These are phyloP conservation scores for Arxiozyma slooffiae DNA, from an alignment of 1,139 yeast genomes.

Conservation along the genomic window DNA sequence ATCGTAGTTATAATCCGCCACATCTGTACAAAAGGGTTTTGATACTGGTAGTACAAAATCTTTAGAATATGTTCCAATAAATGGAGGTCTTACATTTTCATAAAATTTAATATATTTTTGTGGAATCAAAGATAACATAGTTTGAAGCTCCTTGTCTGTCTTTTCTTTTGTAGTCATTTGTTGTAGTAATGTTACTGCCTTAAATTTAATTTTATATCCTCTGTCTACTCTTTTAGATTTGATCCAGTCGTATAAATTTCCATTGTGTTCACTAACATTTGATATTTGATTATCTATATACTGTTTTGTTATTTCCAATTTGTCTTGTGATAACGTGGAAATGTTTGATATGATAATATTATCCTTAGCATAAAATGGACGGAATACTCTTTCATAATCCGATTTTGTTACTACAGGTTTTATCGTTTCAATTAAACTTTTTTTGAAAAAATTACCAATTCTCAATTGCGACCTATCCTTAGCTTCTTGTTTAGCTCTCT, in stretches of 20 bases:
- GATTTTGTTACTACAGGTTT: constrained; percentile 14
- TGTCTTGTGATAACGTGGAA: constrained; percentile 5
- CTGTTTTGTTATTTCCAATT: constrained; percentile 11
- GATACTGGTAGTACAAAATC: constrained; percentile 20
- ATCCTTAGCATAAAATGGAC: constrained; percentile 29
- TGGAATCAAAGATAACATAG: constrained; percentile 37
- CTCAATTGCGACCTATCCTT: constrained; percentile 40
- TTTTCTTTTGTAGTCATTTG: constrained; percentile 29
- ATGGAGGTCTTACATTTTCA: constrained; percentile 76
- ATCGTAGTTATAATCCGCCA: constrained; percentile 47
- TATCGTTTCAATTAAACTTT: constrained; percentile 20
- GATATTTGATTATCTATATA: constrained; percentile 16
- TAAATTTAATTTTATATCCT: constrained; percentile 13
- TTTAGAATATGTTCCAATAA: constrained; percentile 62
- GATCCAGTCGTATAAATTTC: constrained; percentile 21
- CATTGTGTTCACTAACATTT: constrained; percentile 9
- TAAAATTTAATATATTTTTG: constrained; percentile 63
- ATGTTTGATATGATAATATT: constrained; percentile 16
- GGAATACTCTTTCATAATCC: constrained; percentile 25
- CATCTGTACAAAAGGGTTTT: constrained; percentile 39
- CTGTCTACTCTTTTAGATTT: constrained; percentile 10
- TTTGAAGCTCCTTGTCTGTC: constrained; percentile 32
- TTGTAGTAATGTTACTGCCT: constrained; percentile 28
- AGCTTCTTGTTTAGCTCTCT: constrained; percentile 22
- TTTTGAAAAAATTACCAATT: constrained; percentile 47